These are phyloP conservation scores for Blepharisma japonicum DNA, from an alignment of 73 alveolate species.

Conservation along the genomic window DNA sequence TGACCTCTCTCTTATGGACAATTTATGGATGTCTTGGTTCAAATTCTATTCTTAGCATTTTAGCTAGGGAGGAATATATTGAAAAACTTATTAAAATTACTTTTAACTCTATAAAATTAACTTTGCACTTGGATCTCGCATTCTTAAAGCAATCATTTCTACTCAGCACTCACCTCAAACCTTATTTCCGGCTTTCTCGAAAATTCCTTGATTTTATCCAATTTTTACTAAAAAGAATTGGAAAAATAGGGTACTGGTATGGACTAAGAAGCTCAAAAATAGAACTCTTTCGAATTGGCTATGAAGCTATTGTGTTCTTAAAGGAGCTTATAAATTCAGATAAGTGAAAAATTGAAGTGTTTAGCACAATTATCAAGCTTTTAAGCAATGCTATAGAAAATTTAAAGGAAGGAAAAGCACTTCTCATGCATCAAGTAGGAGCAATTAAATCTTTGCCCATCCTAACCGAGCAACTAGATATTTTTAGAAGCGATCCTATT, in stretches of 20 bases:
- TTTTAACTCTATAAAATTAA: slow-evolving; percentile 6
- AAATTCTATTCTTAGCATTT: not conserved
- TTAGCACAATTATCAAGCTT: not conserved
- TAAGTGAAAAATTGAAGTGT: not conserved
- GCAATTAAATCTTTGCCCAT: not conserved
- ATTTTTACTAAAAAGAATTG: not conserved
- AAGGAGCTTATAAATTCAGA: not conserved
- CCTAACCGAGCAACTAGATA: not conserved
- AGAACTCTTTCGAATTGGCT: not conserved
- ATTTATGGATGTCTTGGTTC: slow-evolving; percentile 16
- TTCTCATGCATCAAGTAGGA: not conserved
- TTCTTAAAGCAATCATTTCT: not conserved
- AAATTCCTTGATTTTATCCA: not conserved
- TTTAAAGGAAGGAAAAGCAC: not conserved
- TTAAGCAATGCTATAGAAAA: not conserved
- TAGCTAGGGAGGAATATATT: not conserved
- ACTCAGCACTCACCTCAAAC: slow-evolving; percentile 16
- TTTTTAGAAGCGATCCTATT: not conserved
- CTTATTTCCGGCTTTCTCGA: not conserved
- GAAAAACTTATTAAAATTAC: slow-evolving; percentile 2
- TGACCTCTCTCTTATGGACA: slow-evolving; percentile 11
- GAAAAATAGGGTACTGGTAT: not conserved
- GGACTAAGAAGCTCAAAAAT: not conserved
- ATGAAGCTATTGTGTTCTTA: not conserved
- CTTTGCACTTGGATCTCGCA: not conserved